These are phyloP conservation scores for Lathyrus aphaca DNA, from an alignment of 306 rosid genomes.

Conservation along the genomic window DNA sequence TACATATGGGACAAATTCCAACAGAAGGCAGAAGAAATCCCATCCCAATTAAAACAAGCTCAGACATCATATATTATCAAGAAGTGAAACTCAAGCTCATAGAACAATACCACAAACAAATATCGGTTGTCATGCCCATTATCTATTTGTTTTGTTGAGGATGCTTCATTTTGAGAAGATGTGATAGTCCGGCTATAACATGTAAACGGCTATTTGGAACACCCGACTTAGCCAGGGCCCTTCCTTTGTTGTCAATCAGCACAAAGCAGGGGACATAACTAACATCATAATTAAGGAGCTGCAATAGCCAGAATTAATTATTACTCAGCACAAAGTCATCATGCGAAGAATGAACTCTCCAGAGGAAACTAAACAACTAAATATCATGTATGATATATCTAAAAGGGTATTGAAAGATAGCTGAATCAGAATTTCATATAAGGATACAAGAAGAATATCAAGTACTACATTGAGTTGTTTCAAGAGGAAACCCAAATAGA, in stretches of 20 bases:
- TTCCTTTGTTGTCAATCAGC: conserved; percentile 76
- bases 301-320: conserved; percentile 41
- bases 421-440: background rate
- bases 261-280: conserved; percentile 91
- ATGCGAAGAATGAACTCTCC: background rate
- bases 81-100: conserved; percentile 6
- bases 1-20: conserved; percentile 18
- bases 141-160: conserved; percentile 39
- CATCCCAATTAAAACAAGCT: conserved; percentile 6
- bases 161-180: conserved; percentile 80
- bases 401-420: background rate
- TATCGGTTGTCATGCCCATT: conserved; percentile 16
- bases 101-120: background rate
- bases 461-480: background rate
- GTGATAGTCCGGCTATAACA: conserved; percentile 84
- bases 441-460: background rate
- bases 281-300: conserved; percentile 86
- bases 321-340: conserved; percentile 28
- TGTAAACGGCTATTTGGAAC: conserved; percentile 82
- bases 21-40: background rate
- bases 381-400: background rate
- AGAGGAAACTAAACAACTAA: no score
- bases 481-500: background rate
- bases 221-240: conserved; percentile 82
- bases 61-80: background rate